Evolutionary conservation across 1,284 basidiomycete species (phyloP), one percentile per base, ranked within the genome.

Genomic region (Cryptococcus neoformans): DNA sequence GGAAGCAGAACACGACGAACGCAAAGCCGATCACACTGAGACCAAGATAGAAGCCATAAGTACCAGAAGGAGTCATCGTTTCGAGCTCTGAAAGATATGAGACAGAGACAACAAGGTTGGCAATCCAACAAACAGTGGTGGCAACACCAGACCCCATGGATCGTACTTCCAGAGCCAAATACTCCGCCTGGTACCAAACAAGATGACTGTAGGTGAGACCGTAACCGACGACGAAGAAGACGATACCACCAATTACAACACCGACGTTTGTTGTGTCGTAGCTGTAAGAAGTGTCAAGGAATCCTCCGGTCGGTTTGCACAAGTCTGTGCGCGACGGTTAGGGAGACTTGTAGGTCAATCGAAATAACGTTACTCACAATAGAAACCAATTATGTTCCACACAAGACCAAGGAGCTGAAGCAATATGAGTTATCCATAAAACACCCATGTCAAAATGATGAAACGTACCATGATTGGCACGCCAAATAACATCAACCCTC

Each of bases 171-270:
- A 73, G 67, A 5, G 67, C 59, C 44, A 72, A 63, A 60, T 70
- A 69, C 52, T 76, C 74, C 38, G 62, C 59, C 45, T 63, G 61
- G 51, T 69, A 70, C 74, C 75, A 77, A n/a, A 66, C 66, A 6
- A 77, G 60, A 54, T 73, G 72, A 12, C 68, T 67, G 36, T 73
- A 66, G 39, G 69, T 66, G n/a, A 65, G 49, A 16, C 73, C 75
- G 53, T 73, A 78, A 17, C 64, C 64, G 36, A 60, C 55, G 36
- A 71, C 65, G 55, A 28, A 28, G 3, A 28, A 28, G 28, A 28
- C 28, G 28, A 28, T 28, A 28, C 28, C 28, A 28, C 28, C 70
- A 36, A 74, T 61, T 36, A 76, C 61, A 51, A 68, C 60, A 11
- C 65, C 65, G 39, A 63, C 63, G 12, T 63, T 53, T 5, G 56